Conservation (phyloP, 139 green algal genomes). For the Coelastrella sp. region DNA sequence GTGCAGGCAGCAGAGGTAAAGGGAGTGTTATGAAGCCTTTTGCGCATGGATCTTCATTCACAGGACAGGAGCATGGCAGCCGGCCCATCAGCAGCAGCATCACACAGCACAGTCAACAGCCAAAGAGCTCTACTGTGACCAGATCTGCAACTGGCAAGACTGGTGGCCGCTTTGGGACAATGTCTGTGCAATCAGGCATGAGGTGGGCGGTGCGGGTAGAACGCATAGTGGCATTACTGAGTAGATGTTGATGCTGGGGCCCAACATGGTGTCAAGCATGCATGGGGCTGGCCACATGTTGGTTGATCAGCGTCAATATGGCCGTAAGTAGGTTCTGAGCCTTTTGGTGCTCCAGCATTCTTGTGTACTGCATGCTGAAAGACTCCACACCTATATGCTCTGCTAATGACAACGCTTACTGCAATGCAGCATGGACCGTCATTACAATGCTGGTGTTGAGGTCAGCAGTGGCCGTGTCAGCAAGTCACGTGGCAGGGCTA, state of each 20-base stretch:
- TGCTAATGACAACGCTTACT: too few species aligned
- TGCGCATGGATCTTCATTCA: too few species aligned
- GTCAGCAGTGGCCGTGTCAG: slow-evolving; percentile 29
- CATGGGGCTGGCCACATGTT: neutral
- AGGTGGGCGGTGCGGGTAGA: neutral
- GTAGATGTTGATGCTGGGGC: too few species aligned
- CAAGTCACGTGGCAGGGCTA: neutral
- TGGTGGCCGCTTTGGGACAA: slow-evolving; percentile 3
- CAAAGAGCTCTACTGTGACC: neutral
- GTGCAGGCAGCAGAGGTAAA: neutral
- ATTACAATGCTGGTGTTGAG: neutral
- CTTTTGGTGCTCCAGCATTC: too few species aligned
- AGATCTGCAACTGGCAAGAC: neutral
- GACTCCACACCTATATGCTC: too few species aligned
- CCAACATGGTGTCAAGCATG: too few species aligned
- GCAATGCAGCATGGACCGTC: slow-evolving; percentile 30
- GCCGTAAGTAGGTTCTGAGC: too few species aligned
- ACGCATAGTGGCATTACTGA: neutral
- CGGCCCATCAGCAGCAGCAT: neutral
- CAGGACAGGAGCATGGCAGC: neutral
- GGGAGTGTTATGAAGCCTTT: too few species aligned
- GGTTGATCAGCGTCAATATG: too few species aligned
- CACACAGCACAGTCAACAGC: neutral
- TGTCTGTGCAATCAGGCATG: slow-evolving; percentile 39
- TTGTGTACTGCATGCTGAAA: too few species aligned